Conservation (phyloP, 2,329 filamentous ascomycete genomes). For the Ceratocystis colombiana region DNA sequence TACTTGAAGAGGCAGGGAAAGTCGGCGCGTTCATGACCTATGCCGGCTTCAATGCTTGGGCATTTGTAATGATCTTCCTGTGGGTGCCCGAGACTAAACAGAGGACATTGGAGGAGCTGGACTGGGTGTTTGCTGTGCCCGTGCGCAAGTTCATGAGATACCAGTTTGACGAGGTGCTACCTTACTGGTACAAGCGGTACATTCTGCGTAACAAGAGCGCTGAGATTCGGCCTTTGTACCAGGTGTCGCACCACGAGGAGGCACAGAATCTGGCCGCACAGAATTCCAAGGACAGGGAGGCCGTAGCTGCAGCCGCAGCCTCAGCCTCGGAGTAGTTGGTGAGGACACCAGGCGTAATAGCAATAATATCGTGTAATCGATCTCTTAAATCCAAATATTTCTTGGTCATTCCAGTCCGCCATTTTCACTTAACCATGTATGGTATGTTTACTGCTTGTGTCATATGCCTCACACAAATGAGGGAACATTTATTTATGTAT, state of each 20-base stretch:
- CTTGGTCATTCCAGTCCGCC: too few relatives aligned
- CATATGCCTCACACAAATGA: too few relatives aligned
- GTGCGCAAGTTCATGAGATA: constrained; percentile 36
- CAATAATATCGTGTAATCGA: too few relatives aligned
- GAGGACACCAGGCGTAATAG: too few relatives aligned
- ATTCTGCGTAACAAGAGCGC: constrained; percentile 25
- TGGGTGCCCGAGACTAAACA: constrained; percentile 52
- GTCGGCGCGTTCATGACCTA: constrained; percentile 41
- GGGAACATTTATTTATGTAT: neutral
- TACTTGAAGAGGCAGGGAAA: constrained; percentile 32
- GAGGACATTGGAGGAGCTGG: constrained; percentile 42
- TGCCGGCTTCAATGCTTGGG: constrained; percentile 45
- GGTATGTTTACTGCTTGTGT: too few relatives aligned
- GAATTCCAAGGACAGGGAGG: neutral
- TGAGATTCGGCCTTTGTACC: constrained; percentile 23
- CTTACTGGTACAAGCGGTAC: constrained; percentile 34
- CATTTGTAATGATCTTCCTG: constrained; percentile 47
- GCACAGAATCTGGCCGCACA: neutral
- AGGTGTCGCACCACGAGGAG: constrained; percentile 20
- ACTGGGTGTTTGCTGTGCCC: constrained; percentile 40
- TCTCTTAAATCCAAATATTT: too few relatives aligned
- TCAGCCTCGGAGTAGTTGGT: too few relatives aligned
- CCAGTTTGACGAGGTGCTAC: constrained; percentile 34
- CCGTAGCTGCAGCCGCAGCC: neutral
- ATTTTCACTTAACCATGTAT: too few relatives aligned